Evolutionary conservation across 2,329 filamentous ascomycete genomes (phyloP).

Genomic region (Penicillium palitans): DNA sequence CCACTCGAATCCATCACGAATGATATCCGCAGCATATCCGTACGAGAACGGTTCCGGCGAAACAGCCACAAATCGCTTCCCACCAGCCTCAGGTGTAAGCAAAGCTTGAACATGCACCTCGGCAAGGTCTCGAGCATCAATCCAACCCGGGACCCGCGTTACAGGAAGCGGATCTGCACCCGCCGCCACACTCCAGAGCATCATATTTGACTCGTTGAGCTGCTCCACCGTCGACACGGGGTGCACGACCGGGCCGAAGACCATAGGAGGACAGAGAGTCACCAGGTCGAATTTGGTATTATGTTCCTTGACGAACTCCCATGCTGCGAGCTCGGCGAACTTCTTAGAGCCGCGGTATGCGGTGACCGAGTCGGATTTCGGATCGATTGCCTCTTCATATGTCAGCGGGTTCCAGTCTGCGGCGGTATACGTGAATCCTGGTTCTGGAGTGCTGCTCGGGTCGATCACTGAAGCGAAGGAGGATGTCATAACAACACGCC

Average conservation of each 20-base stretch:
- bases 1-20: conserved; percentile 44
- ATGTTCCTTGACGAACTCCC: conserved; percentile 37
- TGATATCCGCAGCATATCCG: conserved; percentile 46
- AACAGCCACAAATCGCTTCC: conserved; percentile 43
- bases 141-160: conserved; percentile 37
- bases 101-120: conserved; percentile 48
- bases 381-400: conserved; percentile 29
- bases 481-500: conserved; percentile 32
- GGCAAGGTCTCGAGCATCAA: conserved; percentile 52
- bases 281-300: conserved; percentile 41
- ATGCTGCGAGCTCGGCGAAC: conserved; percentile 33
- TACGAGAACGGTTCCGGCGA: conserved; percentile 51
- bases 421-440: conserved; percentile 29
- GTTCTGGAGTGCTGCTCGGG: conserved; percentile 12
- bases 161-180: conserved; percentile 42
- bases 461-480: conserved; percentile 34
- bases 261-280: conserved; percentile 49
- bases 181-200: conserved; percentile 44
- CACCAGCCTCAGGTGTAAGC: conserved; percentile 34
- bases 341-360: conserved; percentile 38
- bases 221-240: conserved; percentile 37
- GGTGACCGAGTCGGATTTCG: conserved; percentile 21
- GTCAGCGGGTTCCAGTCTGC: conserved; percentile 36
- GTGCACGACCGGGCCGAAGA: conserved; percentile 49
- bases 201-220: conserved; percentile 48